Evolutionary conservation across 139 green algal species (phyloP), one percentile per base, ranked within the genome.

Genomic region (Auxenochlorella pyrenoidosa): DNA sequence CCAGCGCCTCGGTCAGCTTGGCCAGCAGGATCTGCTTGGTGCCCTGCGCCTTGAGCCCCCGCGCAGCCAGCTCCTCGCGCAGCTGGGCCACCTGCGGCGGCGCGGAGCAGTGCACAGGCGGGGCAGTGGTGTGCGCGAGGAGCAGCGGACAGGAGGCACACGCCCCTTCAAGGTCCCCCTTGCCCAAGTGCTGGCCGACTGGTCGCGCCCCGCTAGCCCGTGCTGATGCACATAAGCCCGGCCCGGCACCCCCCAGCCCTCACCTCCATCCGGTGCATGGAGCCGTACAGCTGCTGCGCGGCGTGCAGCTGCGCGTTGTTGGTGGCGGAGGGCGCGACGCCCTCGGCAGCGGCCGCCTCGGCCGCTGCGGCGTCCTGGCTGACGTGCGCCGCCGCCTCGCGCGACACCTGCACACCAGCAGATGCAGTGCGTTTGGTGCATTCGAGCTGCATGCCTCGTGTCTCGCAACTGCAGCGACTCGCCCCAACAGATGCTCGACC

Each of bases 11-110:
- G 5, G 41, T 85, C 21, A 92, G 44, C 72, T 83, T 51, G 36
- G 83, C 85, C 47, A 66, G 3, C 79, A 92, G 79, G 51, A 88
- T 82, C 71, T 92, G 85, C 44, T 66, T 41, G 41, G 79, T 90
- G 66, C 89, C 89, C 84, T 86, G 83, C 15, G 51, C 41, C 40
- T 84, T 75, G 19, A 92, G 72, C 19, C 60, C 75, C 5, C 84
- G 79, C 19, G 8, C 34, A 28, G 41, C 26, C 63, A 87, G 63
- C 71, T 58, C 47, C 70, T 73, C 79, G 16, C 89, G 79, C 70
- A 92, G 79, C 36, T 60, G 21, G 2, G 32, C 76, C 58, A 90
- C 47, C 79, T 82, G 66, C 72, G 82, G 65, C 21, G 28, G 30
- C 5, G 26, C 41, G 51, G 19, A 19, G 73, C 43, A 0, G 41